phyloP scores from a whole-genome alignment of 139 green algal species.

The Ettlia oleoabundans region DNA sequence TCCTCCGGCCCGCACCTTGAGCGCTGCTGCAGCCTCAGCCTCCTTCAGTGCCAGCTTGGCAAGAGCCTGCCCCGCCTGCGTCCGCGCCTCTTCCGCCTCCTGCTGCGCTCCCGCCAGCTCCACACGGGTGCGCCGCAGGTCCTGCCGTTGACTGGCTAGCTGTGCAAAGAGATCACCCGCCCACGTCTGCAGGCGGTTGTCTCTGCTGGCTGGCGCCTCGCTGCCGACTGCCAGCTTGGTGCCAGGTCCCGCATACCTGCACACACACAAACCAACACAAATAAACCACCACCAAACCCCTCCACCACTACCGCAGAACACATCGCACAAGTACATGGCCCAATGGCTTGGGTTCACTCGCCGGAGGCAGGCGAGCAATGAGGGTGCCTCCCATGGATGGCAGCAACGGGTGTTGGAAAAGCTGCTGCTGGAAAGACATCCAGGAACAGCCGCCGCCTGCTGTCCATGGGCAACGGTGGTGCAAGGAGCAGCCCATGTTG shows the following conservation, averaged over 20 bases:
- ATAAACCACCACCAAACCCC: not conserved
- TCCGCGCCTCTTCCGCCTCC: not conserved
- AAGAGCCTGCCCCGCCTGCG: not conserved
- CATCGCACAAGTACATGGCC: not conserved
- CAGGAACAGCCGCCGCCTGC: no score
- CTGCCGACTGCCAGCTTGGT: not conserved
- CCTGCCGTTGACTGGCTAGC: not conserved
- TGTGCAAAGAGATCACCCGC: not conserved
- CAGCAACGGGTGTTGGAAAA: no score
- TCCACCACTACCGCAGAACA: not conserved
- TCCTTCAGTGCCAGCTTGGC: not conserved
- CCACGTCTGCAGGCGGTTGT: not conserved
- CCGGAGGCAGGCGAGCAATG: no score
- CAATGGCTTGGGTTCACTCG: no score
- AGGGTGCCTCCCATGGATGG: no score
- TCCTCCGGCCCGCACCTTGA: no score
- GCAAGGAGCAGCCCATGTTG: no score
- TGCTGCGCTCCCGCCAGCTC: slow-evolving; percentile 2
- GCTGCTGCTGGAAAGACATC: no score
- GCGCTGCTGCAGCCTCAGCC: not conserved
- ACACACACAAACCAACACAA: not conserved
- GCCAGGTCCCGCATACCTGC: not conserved
- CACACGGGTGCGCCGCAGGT: not conserved
- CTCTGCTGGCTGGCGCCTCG: not conserved
- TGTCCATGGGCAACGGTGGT: no score